Evolutionary conservation across 495 filamentous ascomycete genomes (phyloP), one percentile per base, ranked within the genome.

Genomic region (Neurospora sp.): DNA sequence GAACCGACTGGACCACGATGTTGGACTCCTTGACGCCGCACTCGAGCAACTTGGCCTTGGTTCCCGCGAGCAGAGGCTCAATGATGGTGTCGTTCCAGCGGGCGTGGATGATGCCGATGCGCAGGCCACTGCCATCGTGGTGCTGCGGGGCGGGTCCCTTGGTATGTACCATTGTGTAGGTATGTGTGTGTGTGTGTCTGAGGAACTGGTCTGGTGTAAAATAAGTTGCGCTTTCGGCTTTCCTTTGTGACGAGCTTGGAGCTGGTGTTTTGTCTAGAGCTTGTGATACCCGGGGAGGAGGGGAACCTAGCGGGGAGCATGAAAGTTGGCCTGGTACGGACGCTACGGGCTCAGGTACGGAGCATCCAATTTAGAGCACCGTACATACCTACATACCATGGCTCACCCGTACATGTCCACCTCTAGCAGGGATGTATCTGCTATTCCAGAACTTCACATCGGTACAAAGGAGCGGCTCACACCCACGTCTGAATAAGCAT

Each of bases 81-180:
- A 98, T 95, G 77, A 88, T 84, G 40, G 76, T 82, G 69, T 86
- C 89, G 82, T 98, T 99, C 96, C 96, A 99, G 74, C 96, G 90
- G 35, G 94, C 96, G 82, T 98, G 96, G 40, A 99, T 89, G 77
- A 99, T 97, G 71, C 91, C 94, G 78, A 99, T 90, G 75, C 96
- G 93, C 73, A 99, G 88, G 73, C 85, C 87, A 76, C 91, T 92
- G 78, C 96, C 96, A 82, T 88, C 82, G 81, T 83, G 83, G 76
- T 79, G 74, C 75, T 85, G 81, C 45, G 82, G 83, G 68, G 78
- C 76, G 6, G 83, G 83, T 69, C 84, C 83, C 74, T 87, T 86
- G 78, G 79, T 78, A 31, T 85, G 81, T 79, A 82, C 80, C 14
- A 45, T 77, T 44, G 35, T 41, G 61, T 17, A 45, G 17, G 42